Base-by-base conservation (phyloP, 1,284 basidiomycete genomes). In the Cystobasidium sp. region DNA sequence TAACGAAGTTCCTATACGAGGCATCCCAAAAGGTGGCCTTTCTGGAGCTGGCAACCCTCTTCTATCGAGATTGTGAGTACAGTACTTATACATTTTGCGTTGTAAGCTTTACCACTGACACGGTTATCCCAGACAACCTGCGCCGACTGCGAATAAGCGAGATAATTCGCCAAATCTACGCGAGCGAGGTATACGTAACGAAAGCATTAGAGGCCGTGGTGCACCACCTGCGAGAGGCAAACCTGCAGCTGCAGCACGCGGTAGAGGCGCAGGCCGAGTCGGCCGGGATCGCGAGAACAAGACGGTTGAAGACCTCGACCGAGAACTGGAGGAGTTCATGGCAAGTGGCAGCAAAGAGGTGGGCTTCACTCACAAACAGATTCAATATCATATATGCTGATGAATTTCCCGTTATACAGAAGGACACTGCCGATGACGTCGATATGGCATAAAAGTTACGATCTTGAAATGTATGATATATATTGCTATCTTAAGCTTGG, bases 281-380 rank as follows among this genome's bases (percentile, higher is more conserved):
- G 80, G 80, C 51, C 81, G 77, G 12, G 70, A 67, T 24, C 47
- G 71, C 44, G 81, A 81, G 68, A 83, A 84, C 0, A 84, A 91
- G 80, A 93, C 91, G 8, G 89, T 88, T 5, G 91, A 89, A 69
- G 93, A 97, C 78, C 84, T 97, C 71, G 95, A 97, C 83, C 89
- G 88, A 80, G 94, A 97, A 84, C 83, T 97, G 76, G 94, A 97
- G 78, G 88, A 90, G 0, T 97, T 95, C 83, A 94, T 96, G 92
- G 64, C 64, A 10, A 31, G 61, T 44, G 61, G 61, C 12, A 63
- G 61, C 20, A 63, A 10, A 18, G 44, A n/a, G 10, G 61, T 63
- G 22, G 31, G 61, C 16, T 24, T 31, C 12, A 18, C 18, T 31
- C 31, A 37, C 8, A 46, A 20, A 39, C 47, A 66, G 14, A 9